Percentiles rank a stretch among this genome's conserved stretches.
Evolutionary conservation across 208 protist genomes (phyloP).

Genomic region (Leishmania mexicana): DNA sequence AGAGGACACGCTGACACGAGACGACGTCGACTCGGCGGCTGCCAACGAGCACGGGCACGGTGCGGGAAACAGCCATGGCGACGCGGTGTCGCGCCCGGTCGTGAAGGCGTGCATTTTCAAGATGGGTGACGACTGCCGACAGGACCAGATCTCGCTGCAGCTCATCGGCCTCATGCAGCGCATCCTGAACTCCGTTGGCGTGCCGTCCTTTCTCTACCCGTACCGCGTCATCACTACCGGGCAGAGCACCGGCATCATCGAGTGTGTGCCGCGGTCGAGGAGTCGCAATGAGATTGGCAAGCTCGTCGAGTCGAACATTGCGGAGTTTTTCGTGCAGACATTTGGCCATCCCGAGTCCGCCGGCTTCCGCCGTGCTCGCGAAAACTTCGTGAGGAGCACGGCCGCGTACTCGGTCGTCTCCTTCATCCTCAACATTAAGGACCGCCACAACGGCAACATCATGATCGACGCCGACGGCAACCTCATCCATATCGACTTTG

Average conservation of each 20-base stretch:
- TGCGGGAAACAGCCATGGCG: slow-evolving; percentile 2
- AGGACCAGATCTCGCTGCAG: slow-evolving; percentile 94
- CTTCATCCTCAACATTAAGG: slow-evolving; percentile 96
- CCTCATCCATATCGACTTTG: slow-evolving; percentile 98
- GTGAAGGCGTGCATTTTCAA: slow-evolving; percentile 95
- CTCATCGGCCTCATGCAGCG: slow-evolving; percentile 88
- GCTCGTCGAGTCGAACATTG: slow-evolving; percentile 85
- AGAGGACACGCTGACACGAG: slow-evolving; percentile 47
- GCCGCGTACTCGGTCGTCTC: slow-evolving; percentile 94
- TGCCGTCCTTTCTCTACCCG: slow-evolving; percentile 91
- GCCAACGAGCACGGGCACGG: slow-evolving; percentile 29
- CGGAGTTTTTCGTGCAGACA: slow-evolving; percentile 92
- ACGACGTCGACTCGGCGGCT: slow-evolving; percentile 10
- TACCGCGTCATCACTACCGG: slow-evolving; percentile 93
- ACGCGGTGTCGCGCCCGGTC: slow-evolving; percentile 17
- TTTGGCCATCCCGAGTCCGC: slow-evolving; percentile 88
- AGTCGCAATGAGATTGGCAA: slow-evolving; percentile 93
- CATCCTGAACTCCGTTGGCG: slow-evolving; percentile 80
- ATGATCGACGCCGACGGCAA: slow-evolving; percentile 91
- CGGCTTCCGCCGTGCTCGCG: slow-evolving; percentile 83
- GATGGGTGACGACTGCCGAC: slow-evolving; percentile 95
- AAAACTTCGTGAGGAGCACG: slow-evolving; percentile 93
- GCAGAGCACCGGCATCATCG: slow-evolving; percentile 91
- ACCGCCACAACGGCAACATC: slow-evolving; percentile 96
- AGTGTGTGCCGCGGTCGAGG: slow-evolving; percentile 87